A percentile compares a stretch with the other conserved stretches of the same genome.
Evolutionary conservation across 768 basidiomycete species (phyloP).

Genomic region (Boletus bicolor): DNA sequence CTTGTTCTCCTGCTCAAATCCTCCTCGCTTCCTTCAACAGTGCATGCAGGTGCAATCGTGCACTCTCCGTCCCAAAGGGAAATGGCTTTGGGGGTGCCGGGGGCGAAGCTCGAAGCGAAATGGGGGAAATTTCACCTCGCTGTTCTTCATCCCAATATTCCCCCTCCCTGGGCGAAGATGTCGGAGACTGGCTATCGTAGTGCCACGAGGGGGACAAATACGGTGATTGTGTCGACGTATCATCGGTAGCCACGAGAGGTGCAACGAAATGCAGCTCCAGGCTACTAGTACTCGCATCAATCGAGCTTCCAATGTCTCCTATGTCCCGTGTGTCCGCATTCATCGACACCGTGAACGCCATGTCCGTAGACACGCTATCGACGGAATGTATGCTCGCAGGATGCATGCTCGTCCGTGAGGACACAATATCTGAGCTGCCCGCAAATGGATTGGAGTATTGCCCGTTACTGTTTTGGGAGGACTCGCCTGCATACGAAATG

Average conservation of each 20-base stretch:
- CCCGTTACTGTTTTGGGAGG: slow-evolving; percentile 7
- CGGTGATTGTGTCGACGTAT: neutral
- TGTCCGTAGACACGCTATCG: slow-evolving; percentile 10
- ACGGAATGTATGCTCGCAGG: slow-evolving; percentile 1
- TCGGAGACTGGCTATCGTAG: slow-evolving; percentile 10
- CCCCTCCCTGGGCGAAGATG: neutral
- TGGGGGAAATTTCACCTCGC: neutral
- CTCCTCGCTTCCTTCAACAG: slow-evolving; percentile 18
- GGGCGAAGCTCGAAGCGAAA: neutral
- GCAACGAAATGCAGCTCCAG: slow-evolving; percentile 16
- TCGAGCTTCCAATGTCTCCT: neutral
- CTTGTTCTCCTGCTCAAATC: neutral
- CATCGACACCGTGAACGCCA: neutral
- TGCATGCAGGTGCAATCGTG: slow-evolving; percentile 13
- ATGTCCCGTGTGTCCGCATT: neutral
- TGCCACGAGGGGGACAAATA: slow-evolving; percentile 18
- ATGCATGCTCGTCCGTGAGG: slow-evolving; percentile 11
- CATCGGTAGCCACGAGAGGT: slow-evolving; percentile 5
- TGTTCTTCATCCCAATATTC: neutral
- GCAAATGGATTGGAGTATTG: slow-evolving; percentile 19
- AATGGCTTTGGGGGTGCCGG: neutral
- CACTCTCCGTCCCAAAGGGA: slow-evolving; percentile 3
- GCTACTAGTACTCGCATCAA: slow-evolving; percentile 15
- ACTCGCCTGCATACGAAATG: slow-evolving; percentile 6
- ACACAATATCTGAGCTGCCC: slow-evolving; percentile 4